Evolutionary conservation across 2,329 filamentous ascomycete genomes (phyloP).

Genomic region (Daldinia eschscholtzii): DNA sequence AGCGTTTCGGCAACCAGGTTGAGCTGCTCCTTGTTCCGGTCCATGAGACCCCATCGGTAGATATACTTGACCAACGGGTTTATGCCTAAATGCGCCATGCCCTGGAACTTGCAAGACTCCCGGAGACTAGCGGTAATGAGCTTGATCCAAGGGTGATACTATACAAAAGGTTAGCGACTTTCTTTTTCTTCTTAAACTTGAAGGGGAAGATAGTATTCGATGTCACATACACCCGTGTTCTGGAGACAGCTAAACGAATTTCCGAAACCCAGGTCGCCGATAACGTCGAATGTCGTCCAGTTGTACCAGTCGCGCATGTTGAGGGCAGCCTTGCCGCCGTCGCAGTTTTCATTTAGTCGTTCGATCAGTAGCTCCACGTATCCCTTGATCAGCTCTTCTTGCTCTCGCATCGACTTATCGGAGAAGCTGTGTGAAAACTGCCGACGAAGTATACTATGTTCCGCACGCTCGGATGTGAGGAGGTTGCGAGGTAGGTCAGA

Average conservation of each 20-base stretch:
- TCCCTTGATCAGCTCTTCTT: constrained; percentile 53
- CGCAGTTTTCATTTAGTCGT: constrained; percentile 43
- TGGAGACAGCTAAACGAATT: constrained; percentile 40
- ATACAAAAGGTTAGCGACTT: neutral
- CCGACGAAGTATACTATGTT: constrained; percentile 49
- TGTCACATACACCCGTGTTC: constrained; percentile 17
- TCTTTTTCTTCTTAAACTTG: no score
- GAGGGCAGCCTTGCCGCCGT: constrained; percentile 24
- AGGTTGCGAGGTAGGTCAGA: constrained; percentile 49
- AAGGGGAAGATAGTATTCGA: neutral
- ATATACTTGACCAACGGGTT: neutral
- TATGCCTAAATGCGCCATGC: constrained; percentile 17
- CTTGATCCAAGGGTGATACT: constrained; percentile 41
- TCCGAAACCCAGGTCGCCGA: constrained; percentile 42
- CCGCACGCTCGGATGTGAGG: constrained; percentile 51
- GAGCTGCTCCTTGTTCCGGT: constrained; percentile 17
- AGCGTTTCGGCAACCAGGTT: constrained; percentile 26
- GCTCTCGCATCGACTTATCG: constrained; percentile 54
- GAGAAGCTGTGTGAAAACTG: constrained; percentile 54
- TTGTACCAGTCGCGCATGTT: constrained; percentile 44
- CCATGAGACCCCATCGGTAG: neutral
- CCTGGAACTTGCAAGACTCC: neutral
- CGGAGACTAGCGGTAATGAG: constrained; percentile 22
- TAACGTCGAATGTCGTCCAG: constrained; percentile 43
- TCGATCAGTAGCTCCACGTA: constrained; percentile 53